phyloP scores from a whole-genome alignment of 2,329 filamentous ascomycete species.

The Teratosphaeria pseudoeucalypti region DNA sequence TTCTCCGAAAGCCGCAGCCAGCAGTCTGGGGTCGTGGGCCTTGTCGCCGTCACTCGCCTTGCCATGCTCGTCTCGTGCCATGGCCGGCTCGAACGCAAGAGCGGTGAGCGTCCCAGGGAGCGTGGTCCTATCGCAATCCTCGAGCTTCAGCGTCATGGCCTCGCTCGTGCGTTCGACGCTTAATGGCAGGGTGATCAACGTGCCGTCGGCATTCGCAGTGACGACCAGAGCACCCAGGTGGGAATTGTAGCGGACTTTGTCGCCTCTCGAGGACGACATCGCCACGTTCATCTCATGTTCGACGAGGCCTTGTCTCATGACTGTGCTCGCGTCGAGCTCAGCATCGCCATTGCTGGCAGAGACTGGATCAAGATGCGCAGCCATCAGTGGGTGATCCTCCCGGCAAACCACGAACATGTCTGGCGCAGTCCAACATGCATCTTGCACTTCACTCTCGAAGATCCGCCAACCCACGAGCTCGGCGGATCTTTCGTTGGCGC shows the following conservation, averaged over 20 bases:
- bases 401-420: constrained; percentile 36
- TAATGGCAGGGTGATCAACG: constrained; percentile 25
- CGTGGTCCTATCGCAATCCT: neutral
- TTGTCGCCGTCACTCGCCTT: constrained; percentile 1
- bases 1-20: constrained; percentile 32
- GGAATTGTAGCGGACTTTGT: constrained; percentile 29
- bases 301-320: constrained; percentile 6
- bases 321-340: constrained; percentile 1
- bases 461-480: constrained; percentile 30
- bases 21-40: constrained; percentile 2
- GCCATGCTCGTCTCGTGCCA: neutral
- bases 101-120: constrained; percentile 26
- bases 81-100: constrained; percentile 29
- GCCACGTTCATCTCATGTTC: neutral
- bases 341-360: constrained; percentile 8
- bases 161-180: constrained; percentile 10
- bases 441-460: constrained; percentile 32
- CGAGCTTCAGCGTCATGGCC: neutral
- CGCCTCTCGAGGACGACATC: constrained; percentile 8
- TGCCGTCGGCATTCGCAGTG: constrained; percentile 14
- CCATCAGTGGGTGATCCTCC: constrained; percentile 13
- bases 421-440: constrained; percentile 35
- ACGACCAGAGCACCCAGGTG: constrained; percentile 26
- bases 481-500: neutral
- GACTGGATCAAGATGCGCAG: neutral